phyloP scores from a whole-genome alignment of 1,284 basidiomycete species.

The Apiotrichum sp. region DNA sequence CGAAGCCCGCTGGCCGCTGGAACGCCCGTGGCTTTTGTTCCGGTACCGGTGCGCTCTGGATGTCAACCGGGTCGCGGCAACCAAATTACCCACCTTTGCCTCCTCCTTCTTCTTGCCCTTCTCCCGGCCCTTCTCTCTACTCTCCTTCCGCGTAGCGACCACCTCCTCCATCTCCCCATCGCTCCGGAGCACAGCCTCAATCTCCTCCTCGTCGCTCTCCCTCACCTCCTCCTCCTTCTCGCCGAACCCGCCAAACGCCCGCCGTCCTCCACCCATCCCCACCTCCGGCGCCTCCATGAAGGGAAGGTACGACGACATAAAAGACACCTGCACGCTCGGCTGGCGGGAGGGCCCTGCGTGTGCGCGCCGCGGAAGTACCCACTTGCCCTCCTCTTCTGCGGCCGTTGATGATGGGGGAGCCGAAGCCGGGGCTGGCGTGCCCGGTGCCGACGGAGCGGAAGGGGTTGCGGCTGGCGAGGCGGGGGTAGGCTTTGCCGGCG shows the following conservation, averaged over 20 bases:
- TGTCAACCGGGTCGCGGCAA: background rate
- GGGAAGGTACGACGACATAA: slow-evolving; percentile 30
- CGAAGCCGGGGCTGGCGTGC: background rate
- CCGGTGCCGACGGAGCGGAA: background rate
- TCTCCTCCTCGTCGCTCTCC: slow-evolving; percentile 10
- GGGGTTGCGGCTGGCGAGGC: background rate
- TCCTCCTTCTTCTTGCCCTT: background rate
- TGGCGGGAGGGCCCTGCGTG: slow-evolving; percentile 9
- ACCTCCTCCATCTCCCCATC: slow-evolving; percentile 3
- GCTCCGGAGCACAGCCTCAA: background rate
- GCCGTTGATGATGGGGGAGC: slow-evolving; percentile 6
- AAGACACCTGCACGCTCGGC: slow-evolving; percentile 11
- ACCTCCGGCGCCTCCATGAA: slow-evolving; percentile 19
- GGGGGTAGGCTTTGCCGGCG: background rate
- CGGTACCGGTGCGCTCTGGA: background rate
- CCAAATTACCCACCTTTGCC: background rate
- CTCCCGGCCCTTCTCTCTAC: slow-evolving; percentile 5
- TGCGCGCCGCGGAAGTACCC: slow-evolving; percentile 20
- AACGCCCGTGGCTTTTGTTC: background rate
- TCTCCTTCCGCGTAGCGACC: background rate
- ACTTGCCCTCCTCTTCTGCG: slow-evolving; percentile 18
- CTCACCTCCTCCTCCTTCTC: slow-evolving; percentile 7
- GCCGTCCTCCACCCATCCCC: slow-evolving; percentile 16
- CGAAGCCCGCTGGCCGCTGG: slow-evolving; percentile 7
- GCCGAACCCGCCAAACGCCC: slow-evolving; percentile 25